A percentile compares a stretch with the other conserved stretches of the same genome.
Conservation (phyloP, 257 asterid species). For the Solanum corneliomulleri region DNA sequence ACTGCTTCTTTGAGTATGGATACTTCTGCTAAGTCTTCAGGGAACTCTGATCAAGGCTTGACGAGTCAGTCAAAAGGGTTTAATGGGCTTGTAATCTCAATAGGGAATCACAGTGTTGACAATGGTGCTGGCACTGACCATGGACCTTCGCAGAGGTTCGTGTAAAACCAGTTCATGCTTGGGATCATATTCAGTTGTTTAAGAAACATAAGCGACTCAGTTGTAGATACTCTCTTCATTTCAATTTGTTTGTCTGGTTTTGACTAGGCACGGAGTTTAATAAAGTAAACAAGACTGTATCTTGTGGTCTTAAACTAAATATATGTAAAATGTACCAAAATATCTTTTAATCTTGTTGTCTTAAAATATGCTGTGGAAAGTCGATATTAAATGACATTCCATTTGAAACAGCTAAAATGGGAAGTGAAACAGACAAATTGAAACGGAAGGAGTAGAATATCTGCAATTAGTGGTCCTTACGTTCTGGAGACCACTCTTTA, state of each 20-base stretch:
- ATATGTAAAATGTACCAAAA: neutral
- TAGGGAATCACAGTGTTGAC: slow-evolving; percentile 48
- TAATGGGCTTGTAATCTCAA: slow-evolving; percentile 69
- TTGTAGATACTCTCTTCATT: neutral
- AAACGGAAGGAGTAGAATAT: neutral
- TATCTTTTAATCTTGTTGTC: neutral
- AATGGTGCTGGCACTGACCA: slow-evolving; percentile 43
- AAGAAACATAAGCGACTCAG: neutral
- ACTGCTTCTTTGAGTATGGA: slow-evolving; percentile 51
- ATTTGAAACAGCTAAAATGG: neutral
- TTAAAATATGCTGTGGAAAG: neutral
- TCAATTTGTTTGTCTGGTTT: neutral
- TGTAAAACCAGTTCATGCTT: neutral
- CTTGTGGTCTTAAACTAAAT: neutral
- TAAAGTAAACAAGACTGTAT: neutral
- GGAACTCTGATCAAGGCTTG: slow-evolving; percentile 38
- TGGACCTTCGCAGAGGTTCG: slow-evolving; percentile 66
- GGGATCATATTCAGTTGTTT: neutral
- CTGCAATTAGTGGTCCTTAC: neutral
- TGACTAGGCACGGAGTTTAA: neutral
- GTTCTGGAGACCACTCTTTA: neutral
- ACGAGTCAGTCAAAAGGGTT: slow-evolving; percentile 58
- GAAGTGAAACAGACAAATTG: neutral
- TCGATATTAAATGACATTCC: neutral
- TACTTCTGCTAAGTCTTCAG: slow-evolving; percentile 40